Evolutionary conservation across 768 basidiomycete species (phyloP), one percentile per base, ranked within the genome.

Genomic region (Rhizopogon rudus): DNA sequence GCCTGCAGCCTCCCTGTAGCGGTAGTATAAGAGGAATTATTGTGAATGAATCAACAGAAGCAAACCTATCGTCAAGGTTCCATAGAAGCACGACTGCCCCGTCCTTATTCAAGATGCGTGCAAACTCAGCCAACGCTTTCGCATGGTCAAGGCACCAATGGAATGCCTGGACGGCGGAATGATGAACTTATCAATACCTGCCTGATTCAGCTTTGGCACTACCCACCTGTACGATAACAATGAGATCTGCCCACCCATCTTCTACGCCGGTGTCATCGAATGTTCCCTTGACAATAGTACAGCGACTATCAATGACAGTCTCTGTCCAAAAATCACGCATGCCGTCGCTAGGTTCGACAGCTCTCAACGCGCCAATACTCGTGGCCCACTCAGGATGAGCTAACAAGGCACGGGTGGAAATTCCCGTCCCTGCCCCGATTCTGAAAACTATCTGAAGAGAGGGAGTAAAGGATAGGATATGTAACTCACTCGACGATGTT

Each of bases 111-210:
- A 97, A 76, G 60, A 94, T 81, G 31, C 92, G 82, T 9, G 83
- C 78, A 62, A 96, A 90, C 66, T 96, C 94, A 0, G 70, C 70
- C 22, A 81, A 77, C 0, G 94, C 91, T 51, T 73, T 75, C 44
- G 83, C 79, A 64, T 85, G 87, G 67, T 94, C 81, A 9, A 87
- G 87, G 59, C 88, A 90, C 95, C 95, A 98, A 73, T 98, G 95
- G 69, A 87, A 96, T 13, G 95, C 94, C 86, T 95, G 67, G 55
- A 2, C 4, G 13, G 4, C 12, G 9, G 31, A 37, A 12, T 5
- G 35, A 35, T 37, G 35, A 37, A 37, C 35, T 20, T 20, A 10
- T 37, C 13, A 9, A 12, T 5, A 37, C 5, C 12, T 37, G 13
- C 0, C 13, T 13, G 12, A 37, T 3, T 37, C 5, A 37, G 42